Conservation (phyloP, 306 rosid genomes). For the Herpetospermum pedunculosum region DNA sequence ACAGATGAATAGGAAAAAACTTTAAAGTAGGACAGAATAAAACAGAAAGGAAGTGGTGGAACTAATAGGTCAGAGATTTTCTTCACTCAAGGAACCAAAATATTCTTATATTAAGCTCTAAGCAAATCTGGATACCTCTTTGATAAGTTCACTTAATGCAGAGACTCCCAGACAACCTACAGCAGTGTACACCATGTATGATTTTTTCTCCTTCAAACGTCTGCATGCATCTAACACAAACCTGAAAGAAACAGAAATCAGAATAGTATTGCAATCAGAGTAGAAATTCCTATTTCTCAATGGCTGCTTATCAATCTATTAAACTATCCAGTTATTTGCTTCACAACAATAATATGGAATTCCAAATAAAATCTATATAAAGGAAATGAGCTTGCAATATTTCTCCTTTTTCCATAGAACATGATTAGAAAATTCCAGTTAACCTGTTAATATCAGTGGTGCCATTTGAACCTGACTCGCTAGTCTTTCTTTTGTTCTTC, state of each 20-base stretch:
- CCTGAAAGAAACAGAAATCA: slow-evolving; percentile 28
- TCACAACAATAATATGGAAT: neutral
- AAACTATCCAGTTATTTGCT: neutral
- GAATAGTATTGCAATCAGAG: slow-evolving; percentile 10
- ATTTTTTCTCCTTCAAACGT: slow-evolving; percentile 63
- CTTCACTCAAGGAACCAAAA: neutral
- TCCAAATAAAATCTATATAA: neutral
- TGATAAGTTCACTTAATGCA: slow-evolving; percentile 56
- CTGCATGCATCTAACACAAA: slow-evolving; percentile 65
- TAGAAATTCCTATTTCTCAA: neutral
- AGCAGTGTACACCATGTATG: slow-evolving; percentile 84
- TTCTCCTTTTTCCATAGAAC: neutral
- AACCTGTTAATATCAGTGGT: slow-evolving; percentile 52
- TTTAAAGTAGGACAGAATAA: neutral
- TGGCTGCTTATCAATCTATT: neutral
- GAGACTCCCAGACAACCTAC: slow-evolving; percentile 77
- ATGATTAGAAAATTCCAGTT: neutral
- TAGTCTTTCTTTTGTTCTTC: slow-evolving; percentile 43
- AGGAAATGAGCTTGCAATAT: neutral
- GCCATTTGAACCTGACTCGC: slow-evolving; percentile 20
- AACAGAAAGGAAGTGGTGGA: neutral
- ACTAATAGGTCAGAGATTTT: neutral
- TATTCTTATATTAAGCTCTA: neutral
- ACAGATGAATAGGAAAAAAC: neutral
- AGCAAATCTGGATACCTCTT: slow-evolving; percentile 49